Percentiles rank a stretch among this genome's conserved stretches.
Conservation (phyloP, 257 asterid genomes). For the Cruciata laevipes region DNA sequence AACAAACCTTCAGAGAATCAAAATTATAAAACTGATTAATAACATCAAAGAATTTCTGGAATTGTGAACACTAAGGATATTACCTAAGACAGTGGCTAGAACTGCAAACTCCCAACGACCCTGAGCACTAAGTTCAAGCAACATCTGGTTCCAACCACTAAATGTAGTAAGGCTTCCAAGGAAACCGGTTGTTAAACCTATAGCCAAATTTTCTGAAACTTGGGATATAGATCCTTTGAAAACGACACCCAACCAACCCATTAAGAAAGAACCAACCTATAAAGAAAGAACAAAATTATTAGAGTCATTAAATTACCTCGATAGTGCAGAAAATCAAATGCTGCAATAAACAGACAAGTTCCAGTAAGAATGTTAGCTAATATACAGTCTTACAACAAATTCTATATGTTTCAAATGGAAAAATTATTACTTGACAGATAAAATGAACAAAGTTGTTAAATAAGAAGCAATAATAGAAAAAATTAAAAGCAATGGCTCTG, state of each 20-base stretch:
- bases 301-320: neutral
- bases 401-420: no score
- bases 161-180: constrained; percentile 94
- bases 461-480: no score
- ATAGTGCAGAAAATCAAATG: neutral
- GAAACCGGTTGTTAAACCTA: constrained; percentile 82
- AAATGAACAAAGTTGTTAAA: no score
- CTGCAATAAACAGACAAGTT: neutral
- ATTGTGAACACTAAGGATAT: neutral
- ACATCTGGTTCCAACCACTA: constrained; percentile 95
- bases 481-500: no score
- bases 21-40: neutral
- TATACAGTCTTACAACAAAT: no score
- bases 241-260: constrained; percentile 95
- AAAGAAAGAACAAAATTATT: neutral
- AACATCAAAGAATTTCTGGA: neutral
- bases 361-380: neutral
- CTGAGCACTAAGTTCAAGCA: constrained; percentile 68
- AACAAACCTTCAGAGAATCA: constrained; percentile 50
- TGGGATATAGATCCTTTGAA: constrained; percentile 59
- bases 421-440: no score
- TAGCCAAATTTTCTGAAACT: constrained; percentile 62
- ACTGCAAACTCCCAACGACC: constrained; percentile 68
- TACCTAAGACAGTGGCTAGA: constrained; percentile 68
- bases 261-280: constrained; percentile 89